phyloP scores from a whole-genome alignment of 352 stramenopile genomes.

The Heterotrichella gracilis region DNA sequence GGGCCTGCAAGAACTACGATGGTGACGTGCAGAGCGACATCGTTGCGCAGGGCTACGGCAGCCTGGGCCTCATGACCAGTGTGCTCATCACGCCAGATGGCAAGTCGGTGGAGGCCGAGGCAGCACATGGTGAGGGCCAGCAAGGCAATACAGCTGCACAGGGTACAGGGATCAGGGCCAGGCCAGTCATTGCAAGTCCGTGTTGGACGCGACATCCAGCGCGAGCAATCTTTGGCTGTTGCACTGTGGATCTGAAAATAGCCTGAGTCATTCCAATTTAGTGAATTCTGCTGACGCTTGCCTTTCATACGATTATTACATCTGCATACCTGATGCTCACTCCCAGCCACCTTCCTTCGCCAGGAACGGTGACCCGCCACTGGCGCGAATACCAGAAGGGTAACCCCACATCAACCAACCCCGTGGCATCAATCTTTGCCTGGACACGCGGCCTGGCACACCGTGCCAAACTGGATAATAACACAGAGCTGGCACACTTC shows the following conservation, averaged over 20 bases:
- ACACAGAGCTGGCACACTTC: conserved; percentile 34
- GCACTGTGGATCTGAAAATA: no score
- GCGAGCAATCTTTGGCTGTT: no score
- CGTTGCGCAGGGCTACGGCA: conserved; percentile 43
- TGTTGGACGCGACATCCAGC: no score
- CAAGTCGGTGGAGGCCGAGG: conserved; percentile 45
- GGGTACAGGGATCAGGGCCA: no score
- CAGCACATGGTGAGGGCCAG: conserved; percentile 45
- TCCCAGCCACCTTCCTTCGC: no score
- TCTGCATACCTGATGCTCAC: no score
- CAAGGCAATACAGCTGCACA: no score
- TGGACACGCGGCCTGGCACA: conserved; percentile 42
- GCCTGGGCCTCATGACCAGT: conserved; percentile 44
- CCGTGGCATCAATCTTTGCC: conserved; percentile 45
- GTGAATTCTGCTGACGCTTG: no score
- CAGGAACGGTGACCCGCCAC: conserved; percentile 47
- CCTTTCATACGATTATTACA: no score
- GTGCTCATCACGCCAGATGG: conserved; percentile 41
- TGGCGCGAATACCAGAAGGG: conserved; percentile 47
- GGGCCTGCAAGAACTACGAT: conserved; percentile 57
- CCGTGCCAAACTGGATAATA: conserved; percentile 41
- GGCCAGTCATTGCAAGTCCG: no score
- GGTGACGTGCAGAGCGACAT: conserved; percentile 52
- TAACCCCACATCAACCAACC: conserved; percentile 44
- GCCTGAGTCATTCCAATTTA: no score